These are phyloP conservation scores for Scutellaria barbata DNA, from an alignment of 257 asterid genomes.

Conservation along the genomic window DNA sequence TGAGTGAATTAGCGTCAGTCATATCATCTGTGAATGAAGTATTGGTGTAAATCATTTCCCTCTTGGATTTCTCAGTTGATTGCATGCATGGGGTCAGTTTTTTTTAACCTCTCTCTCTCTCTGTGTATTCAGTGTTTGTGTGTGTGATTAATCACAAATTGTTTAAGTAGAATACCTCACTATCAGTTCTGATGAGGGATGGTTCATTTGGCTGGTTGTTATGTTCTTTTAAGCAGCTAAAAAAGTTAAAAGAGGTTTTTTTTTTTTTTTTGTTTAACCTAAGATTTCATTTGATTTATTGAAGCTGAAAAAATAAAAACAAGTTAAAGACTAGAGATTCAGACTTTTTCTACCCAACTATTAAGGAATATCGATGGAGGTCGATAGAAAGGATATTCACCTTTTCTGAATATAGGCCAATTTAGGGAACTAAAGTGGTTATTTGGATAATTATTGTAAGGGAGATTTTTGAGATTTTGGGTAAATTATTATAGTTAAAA, in stretches of 20 bases:
- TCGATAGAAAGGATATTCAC: conserved; percentile 16
- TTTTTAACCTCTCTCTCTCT: conserved; percentile 37
- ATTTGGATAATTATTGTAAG: conserved; percentile 11
- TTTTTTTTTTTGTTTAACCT: conserved; percentile 16
- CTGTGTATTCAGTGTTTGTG: conserved; percentile 18
- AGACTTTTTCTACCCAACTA: neutral
- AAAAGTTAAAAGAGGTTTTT: conserved; percentile 12
- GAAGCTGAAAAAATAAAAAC: neutral
- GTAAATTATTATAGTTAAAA: conserved; percentile 19
- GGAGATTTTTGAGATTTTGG: conserved; percentile 31
- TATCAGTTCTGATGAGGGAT: conserved; percentile 8
- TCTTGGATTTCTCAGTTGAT: conserved; percentile 61
- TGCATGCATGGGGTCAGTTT: conserved; percentile 95
- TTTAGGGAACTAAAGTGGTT: conserved; percentile 32
- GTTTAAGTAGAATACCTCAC: conserved; percentile 13
- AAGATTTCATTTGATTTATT: neutral
- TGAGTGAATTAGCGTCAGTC: conserved; percentile 34
- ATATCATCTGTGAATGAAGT: conserved; percentile 44
- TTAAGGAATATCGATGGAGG: neutral
- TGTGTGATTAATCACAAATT: conserved; percentile 32
- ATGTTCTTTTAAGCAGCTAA: conserved; percentile 27
- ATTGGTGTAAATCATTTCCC: conserved; percentile 48
- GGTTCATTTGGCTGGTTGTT: conserved; percentile 14
- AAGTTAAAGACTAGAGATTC: neutral
- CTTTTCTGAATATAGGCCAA: conserved; percentile 31